Base-by-base conservation (phyloP, 331 rosid species). In the Acacia pycnantha region DNA sequence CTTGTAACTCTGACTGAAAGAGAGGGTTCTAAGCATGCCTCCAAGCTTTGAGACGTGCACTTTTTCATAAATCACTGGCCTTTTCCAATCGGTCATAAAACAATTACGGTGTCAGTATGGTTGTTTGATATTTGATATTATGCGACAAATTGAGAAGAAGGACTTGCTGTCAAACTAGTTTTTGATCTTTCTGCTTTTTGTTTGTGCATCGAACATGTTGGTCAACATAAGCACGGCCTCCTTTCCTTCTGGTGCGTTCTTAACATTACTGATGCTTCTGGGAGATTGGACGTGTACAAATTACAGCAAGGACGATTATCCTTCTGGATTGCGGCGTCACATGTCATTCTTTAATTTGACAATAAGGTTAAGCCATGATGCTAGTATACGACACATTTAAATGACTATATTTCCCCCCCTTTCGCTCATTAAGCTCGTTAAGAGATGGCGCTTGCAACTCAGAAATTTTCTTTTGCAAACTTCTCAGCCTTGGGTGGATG, bases 161-260 rank as follows among this genome's bases (percentile, higher is more conserved):
- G 89, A 77, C 86, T 86, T 82, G 86, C 85, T 82, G 82, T 79
- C 88, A 37, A 87, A 83, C 85, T 91, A 86, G 96, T 94, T 92
- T 90, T 93, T 87, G 94, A 87, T 80, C 86, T 90, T 90, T 89
- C 88, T 90, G 91, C 86, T 82, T 95, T 89, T 90, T 90, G 95
- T 93, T 84, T 93, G 90, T 88, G 93, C 92, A 82, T 86, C 90
- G 94, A 88, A 86, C 95, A 88, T 86, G 67, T 24, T 88, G 96
- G 94, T 88, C 93, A 90, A 95, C 92, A 87, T 90, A 86, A 90
- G 77, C 88, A 77, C 90, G 91, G 89, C 82, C 86, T 89, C 88
- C 87, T 87, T 91, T 88, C 86, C 87, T 61, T 88, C 85, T 90
- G 91, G 92, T 85, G 44, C 33, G 64, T 48, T 64, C 41, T 62